Evolutionary conservation across 306 rosid species (phyloP), one percentile per base, ranked within the genome.

Genomic region (Cicer judaicum): DNA sequence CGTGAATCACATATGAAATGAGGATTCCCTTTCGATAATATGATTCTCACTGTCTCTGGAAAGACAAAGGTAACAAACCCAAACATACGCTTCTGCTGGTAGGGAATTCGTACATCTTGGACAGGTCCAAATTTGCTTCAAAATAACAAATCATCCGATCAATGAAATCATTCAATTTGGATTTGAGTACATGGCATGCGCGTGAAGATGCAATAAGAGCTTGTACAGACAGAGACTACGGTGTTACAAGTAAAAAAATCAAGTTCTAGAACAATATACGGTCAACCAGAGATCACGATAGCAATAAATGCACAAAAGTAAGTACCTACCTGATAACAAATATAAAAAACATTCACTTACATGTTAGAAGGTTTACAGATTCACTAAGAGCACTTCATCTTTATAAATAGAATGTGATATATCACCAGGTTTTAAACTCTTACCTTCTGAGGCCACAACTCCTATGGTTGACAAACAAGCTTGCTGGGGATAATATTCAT

Each of bases 1-100:
- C 98, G 97, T 1, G 97, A 94, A 70, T 94, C 96, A 9, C 98
- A 94, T 70, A 94, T 94, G 70, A 91, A 94, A 87, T 94, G 98
- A 8, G 98, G 98, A 81, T 94, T 94, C 57, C 98, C 98, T 78
- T 94, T 91, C 47, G 96, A 83, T 77, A 94, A 77, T 81, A 94
- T 94, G 80, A 77, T 86, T 83, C 88, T 89, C 48, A 90, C 98
- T 0, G 98, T 94, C 83, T 94, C 98, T 12, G 98, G 97, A 75
- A 84, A 89, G 85, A 91, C 92, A 72, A 94, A 94, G 12, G 97
- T 94, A 39, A 94, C 98, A 74, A 94, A 94, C 43, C 98, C 98
- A 64, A 94, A 94, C 98, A 94, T 94, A 40, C 98, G 86, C 84
- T 94, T 94, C 73, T 91, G 98, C 84, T 94, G 98, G 83, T 94